Base-by-base conservation (phyloP, 371 early-diverging fungal species). In the Zopfochytrium polystomum region DNA sequence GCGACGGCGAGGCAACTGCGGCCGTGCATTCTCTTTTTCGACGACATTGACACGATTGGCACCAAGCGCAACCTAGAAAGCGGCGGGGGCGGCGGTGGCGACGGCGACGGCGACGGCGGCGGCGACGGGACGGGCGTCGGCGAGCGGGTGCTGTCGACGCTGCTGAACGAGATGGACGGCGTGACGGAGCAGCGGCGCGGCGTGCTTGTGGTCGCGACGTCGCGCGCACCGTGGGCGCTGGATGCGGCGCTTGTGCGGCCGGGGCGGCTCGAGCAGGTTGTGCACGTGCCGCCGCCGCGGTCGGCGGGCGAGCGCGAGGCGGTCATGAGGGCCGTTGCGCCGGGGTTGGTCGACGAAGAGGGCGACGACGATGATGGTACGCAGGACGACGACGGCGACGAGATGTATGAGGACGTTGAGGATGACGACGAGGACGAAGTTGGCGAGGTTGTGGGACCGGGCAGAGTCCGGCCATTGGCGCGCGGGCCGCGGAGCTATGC, bases 151-250 rank as follows among this genome's bases (percentile, higher is more conserved):
- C 63, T 96, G 20, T 87, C 93, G 2, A 93, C 90, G 4, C 74
- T 98, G 53, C 70, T 98, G 55, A 95, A 96, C 61, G 98, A 98
- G 70, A 95, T 98, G 96, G 99, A 98, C 72, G 99, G 98, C 20
- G 83, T 96, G 2, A 80, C 85, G 59, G 85, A 80, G 9, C 80
- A 84, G 30, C 73, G 81, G 31, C 88, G 86, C 6, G 88, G 93
- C 0, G 75, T 90, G 47, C 86, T 93, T 0, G 78, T 93, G 32
- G 92, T 88, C 23, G 88, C 91, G 59, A 93, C 95, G 6, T 87
- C 80, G 59, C 72, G 84, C 27, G 13, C n/a, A n/a, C 91, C 89
- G 0, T 76, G 90, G 56, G 74, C 80, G 32, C 79, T 94, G 48
- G 96, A 95, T 70, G 90, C 89, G 72, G 96, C 96, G 0, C 75